Base-by-base conservation (phyloP, 2,329 filamentous ascomycete species). In the Talaromyces sp. region DNA sequence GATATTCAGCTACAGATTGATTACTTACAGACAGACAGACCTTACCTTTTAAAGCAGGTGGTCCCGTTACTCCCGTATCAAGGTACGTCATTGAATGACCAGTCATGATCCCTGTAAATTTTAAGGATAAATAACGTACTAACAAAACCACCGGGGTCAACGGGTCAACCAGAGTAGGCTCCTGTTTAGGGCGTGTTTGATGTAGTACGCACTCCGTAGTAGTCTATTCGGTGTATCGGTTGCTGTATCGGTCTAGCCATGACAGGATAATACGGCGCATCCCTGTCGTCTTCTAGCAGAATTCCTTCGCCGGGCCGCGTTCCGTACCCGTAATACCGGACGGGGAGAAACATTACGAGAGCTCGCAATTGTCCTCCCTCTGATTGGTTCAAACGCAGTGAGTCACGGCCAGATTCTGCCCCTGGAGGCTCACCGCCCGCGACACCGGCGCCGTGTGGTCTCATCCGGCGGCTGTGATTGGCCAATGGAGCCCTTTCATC, bases 391-490 rank as follows among this genome's bases (percentile, higher is more conserved):
- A 2, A 0, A 6, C 1, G 8, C 8, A 22, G 36, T 60, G 58
- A 60, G 36, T 60, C 58, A 60, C 2, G 31, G 19, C 5, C 15
- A 25, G 15, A 10, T 60, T 31, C 40, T 60, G 58, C 58, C 58
- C 8, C 17, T 31, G 1, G 11, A 43, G 3, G 43, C 58, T 65
- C 63, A 65, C 63, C 63, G 63, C 63, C 58, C 40, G 58, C 58
- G 22, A 19, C 27, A 53, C 40, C 58, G 58, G 58, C n/a, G 47
- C 27, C 15, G 27, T 47, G 22, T 56, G 19, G 43, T 51, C 53
- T 29, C 49, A 27, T n/a, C 29, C 31, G 15, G 29, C 15, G 38
- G 3, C n/a, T 19, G 53, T 59, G n/a, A 63, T 67, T 67, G 56
- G 61, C 34, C 49, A 59, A 58, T 67, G 59, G 10, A 13, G 25